Percentiles rank a stretch among this genome's conserved stretches.
Conservation (phyloP, 2,329 filamentous ascomycete genomes). For the Hypoxylon sp. region DNA sequence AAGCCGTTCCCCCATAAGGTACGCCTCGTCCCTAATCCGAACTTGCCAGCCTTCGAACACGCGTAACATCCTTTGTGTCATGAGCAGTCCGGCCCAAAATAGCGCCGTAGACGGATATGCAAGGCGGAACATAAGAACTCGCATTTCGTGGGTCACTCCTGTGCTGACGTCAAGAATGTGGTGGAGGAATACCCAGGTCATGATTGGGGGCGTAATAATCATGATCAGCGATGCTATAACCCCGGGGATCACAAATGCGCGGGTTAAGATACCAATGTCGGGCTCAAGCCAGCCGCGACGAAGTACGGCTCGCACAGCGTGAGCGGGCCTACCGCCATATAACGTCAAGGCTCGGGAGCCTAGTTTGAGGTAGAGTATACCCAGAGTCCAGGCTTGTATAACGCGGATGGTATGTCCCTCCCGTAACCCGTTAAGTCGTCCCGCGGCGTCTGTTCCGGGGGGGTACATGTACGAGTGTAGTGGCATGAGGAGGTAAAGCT, state of each 20-base stretch:
- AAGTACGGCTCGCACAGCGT: constrained; percentile 80
- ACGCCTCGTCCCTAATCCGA: constrained; percentile 92
- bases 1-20: constrained; percentile 91
- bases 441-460: constrained; percentile 44
- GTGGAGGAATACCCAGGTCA: constrained; percentile 66
- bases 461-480: constrained; percentile 80
- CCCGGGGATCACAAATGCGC: constrained; percentile 86
- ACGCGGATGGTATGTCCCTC: constrained; percentile 80
- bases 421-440: constrained; percentile 50
- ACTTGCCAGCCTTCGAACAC: constrained; percentile 82
- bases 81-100: constrained; percentile 60
- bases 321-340: constrained; percentile 76
- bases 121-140: constrained; percentile 63
- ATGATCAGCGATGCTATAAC: constrained; percentile 71
- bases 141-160: constrained; percentile 46
- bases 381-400: constrained; percentile 94
- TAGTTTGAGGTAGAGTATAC: constrained; percentile 90
- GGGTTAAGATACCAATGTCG: constrained; percentile 82
- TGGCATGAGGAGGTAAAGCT: constrained; percentile 90
- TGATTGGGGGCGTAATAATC: constrained; percentile 72
- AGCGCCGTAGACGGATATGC: constrained; percentile 78
- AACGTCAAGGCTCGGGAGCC: constrained; percentile 76
- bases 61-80: constrained; percentile 66
- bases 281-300: constrained; percentile 83
- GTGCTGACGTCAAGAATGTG: constrained; percentile 45